Conservation (phyloP, 352 stramenopile genomes). For the Phytophthora constricta region DNA sequence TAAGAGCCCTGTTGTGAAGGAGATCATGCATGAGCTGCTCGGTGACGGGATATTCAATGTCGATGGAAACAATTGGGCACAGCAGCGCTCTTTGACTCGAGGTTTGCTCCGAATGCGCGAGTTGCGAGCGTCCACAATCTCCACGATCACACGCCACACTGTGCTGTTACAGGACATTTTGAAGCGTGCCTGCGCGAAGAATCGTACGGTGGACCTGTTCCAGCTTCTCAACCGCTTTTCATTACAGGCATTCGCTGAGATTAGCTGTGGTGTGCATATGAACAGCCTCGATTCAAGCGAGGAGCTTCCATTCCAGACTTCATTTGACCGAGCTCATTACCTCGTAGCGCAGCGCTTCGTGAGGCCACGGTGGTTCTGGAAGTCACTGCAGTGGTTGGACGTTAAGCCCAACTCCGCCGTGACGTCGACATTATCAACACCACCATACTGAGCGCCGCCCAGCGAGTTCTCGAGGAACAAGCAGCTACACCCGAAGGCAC, state of each 20-base stretch:
- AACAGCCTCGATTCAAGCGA: constrained; percentile 38
- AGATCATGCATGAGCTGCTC: constrained; percentile 56
- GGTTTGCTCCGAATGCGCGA: constrained; percentile 74
- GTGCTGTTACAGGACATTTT: constrained; percentile 34
- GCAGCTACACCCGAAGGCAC: constrained; percentile 8
- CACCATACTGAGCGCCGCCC: constrained; percentile 48
- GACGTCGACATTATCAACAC: constrained; percentile 54
- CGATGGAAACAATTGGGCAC: constrained; percentile 64
- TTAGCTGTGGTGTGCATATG: constrained; percentile 71
- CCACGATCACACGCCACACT: constrained; percentile 37
- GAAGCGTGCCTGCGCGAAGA: constrained; percentile 1
- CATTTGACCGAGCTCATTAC: constrained; percentile 58
- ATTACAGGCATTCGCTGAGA: constrained; percentile 70
- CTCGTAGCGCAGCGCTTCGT: constrained; percentile 48
- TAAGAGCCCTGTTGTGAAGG: constrained; percentile 50
- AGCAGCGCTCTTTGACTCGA: constrained; percentile 79
- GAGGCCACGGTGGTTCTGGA: constrained; percentile 53
- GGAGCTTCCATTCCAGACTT: constrained; percentile 59
- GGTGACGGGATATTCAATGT: constrained; percentile 73
- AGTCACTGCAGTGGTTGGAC: constrained; percentile 44
- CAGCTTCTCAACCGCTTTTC: constrained; percentile 67
- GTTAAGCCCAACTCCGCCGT: constrained; percentile 46
- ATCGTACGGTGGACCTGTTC: constrained; percentile 47
- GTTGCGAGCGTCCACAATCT: constrained; percentile 49
- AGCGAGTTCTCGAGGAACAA: constrained; percentile 32